Evolutionary conservation across 495 filamentous ascomycete species (phyloP).

Genomic region (Aspergillus indologenus): DNA sequence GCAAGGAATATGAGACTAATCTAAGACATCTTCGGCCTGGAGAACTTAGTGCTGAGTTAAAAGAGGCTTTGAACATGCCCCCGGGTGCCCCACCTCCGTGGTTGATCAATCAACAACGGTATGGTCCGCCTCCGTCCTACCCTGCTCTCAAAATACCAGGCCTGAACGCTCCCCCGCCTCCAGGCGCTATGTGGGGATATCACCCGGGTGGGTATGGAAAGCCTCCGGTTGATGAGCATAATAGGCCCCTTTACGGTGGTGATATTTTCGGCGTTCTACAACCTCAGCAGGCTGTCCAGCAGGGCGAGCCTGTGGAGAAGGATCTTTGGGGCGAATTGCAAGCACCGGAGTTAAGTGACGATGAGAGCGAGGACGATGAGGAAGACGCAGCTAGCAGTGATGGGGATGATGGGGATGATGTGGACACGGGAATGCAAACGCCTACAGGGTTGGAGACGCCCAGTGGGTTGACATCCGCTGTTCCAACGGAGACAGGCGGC

Average conservation of each 20-base stretch:
- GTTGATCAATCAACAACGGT: constrained; percentile 94
- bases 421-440: constrained; percentile 65
- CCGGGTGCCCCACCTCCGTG: constrained; percentile 93
- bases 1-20: constrained; percentile 97
- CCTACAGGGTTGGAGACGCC: constrained; percentile 78
- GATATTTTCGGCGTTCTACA: constrained; percentile 88
- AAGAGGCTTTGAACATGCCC: constrained; percentile 91
- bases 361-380: constrained; percentile 76
- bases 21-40: constrained; percentile 84
- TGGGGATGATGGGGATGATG: constrained; percentile 64
- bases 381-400: constrained; percentile 68
- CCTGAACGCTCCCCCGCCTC: constrained; percentile 88
- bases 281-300: constrained; percentile 55
- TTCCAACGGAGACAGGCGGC: constrained; percentile 72
- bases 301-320: constrained; percentile 80
- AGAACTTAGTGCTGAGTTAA: constrained; percentile 83
- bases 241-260: constrained; percentile 84
- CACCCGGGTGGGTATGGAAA: constrained; percentile 95
- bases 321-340: constrained; percentile 94
- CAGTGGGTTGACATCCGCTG: constrained; percentile 71
- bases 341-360: constrained; percentile 74
- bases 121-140: constrained; percentile 90
- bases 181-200: constrained; percentile 95
- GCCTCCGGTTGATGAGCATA: constrained; percentile 89
- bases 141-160: constrained; percentile 89